Conservation (phyloP, 2,329 filamentous ascomycete genomes). For the Coniochaeta ligniaria region DNA sequence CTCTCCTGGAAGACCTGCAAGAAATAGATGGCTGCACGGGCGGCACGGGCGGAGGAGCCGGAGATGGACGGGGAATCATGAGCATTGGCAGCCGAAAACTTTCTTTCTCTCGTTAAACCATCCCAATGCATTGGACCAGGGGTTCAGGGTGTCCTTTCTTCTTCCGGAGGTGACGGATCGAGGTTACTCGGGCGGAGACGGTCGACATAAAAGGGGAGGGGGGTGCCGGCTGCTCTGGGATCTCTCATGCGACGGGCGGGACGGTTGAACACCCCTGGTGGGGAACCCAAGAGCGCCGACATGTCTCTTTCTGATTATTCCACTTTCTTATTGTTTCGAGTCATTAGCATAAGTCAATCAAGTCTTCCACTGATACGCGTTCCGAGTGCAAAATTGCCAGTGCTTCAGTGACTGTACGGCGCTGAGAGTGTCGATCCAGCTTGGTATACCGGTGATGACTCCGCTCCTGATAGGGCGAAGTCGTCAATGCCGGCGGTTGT, state of each 20-base stretch:
- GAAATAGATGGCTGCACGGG: slow-evolving; percentile 7
- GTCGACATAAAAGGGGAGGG: slow-evolving; percentile 9
- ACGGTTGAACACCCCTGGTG: slow-evolving; percentile 1
- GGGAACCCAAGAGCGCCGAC: background rate
- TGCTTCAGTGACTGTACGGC: background rate
- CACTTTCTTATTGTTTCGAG: slow-evolving; percentile 6
- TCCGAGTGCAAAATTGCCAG: background rate
- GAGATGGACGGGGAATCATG: background rate
- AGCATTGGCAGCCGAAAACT: background rate
- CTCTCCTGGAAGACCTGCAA: slow-evolving; percentile 26
- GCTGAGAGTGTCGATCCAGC: background rate
- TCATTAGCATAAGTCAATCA: slow-evolving; percentile 21
- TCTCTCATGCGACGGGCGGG: background rate
- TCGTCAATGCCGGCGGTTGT: background rate
- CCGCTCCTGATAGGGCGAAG: background rate
- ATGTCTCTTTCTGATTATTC: slow-evolving; percentile 2
- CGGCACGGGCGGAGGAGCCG: background rate
- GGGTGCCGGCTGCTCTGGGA: slow-evolving; percentile 1
- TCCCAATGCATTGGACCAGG: slow-evolving; percentile 8
- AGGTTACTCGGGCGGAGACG: slow-evolving; percentile 5
- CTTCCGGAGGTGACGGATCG: slow-evolving; percentile 5
- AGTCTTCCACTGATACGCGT: slow-evolving; percentile 13
- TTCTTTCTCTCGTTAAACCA: slow-evolving; percentile 2
- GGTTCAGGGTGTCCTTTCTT: slow-evolving; percentile 5
- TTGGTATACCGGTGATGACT: background rate